Evolutionary conservation across 768 basidiomycete species (phyloP).

Genomic region (Serendipita indica): DNA sequence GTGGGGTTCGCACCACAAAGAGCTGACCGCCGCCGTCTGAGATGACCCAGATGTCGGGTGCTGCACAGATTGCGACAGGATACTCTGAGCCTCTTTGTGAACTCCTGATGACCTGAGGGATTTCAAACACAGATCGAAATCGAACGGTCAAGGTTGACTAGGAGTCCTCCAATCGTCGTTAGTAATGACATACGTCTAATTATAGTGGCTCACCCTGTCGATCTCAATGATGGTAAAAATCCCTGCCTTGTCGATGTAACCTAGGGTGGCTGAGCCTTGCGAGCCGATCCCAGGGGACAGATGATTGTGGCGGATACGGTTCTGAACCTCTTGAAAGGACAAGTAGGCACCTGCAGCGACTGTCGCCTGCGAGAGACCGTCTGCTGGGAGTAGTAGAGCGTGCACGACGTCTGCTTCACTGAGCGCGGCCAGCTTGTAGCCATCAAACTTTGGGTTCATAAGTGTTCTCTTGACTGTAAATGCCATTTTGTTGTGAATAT

Average conservation of each 20-base stretch:
- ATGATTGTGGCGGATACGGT: conserved; percentile 75
- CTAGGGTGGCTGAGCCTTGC: conserved; percentile 29
- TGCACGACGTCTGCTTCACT: conserved; percentile 40
- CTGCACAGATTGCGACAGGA: conserved; percentile 50
- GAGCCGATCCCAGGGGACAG: conserved; percentile 31
- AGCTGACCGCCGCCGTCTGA: conserved; percentile 59
- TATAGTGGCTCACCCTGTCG: conserved; percentile 38
- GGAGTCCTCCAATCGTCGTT: neutral
- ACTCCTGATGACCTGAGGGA: conserved; percentile 34
- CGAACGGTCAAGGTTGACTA: conserved; percentile 37
- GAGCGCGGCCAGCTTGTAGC: conserved; percentile 57
- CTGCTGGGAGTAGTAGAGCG: conserved; percentile 33
- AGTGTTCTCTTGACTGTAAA: conserved; percentile 32
- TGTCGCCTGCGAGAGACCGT: conserved; percentile 35
- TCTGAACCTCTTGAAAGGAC: conserved; percentile 69
- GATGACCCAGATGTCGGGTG: conserved; percentile 35
- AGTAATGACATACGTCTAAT: conserved; percentile 14
- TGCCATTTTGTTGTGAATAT: neutral
- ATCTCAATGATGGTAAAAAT: conserved; percentile 46
- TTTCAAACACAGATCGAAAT: conserved; percentile 42
- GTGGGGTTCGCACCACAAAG: conserved; percentile 35
- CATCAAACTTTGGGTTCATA: conserved; percentile 72
- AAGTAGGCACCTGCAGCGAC: conserved; percentile 32
- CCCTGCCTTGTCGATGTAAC: conserved; percentile 54
- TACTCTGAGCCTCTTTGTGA: conserved; percentile 46